Evolutionary conservation across 2,329 filamentous ascomycete species (phyloP).

Genomic region (Microcyclospora tardicrescens): DNA sequence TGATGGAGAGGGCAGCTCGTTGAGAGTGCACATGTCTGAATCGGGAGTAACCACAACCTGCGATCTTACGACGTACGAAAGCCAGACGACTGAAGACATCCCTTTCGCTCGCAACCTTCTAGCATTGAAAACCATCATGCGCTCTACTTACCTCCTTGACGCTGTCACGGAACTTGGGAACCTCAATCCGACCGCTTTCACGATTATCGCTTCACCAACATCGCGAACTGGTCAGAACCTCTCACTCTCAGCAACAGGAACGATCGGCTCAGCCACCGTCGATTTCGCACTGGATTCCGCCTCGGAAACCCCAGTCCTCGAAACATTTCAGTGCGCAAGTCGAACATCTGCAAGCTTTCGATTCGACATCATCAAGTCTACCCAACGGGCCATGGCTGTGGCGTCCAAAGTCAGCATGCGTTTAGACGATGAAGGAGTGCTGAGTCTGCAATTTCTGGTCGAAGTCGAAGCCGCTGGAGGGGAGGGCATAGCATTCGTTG

Average conservation of each 20-base stretch:
- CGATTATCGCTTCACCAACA: conserved; percentile 35
- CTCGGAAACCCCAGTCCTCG: conserved; percentile 41
- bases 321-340: conserved; percentile 54
- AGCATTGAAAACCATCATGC: conserved; percentile 90
- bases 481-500: conserved; percentile 53
- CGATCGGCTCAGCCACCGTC: conserved; percentile 47
- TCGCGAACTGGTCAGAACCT: conserved; percentile 40
- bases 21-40: conserved; percentile 79
- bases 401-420: conserved; percentile 87
- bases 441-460: conserved; percentile 94
- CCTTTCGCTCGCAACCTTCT: conserved; percentile 73
- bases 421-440: conserved; percentile 74
- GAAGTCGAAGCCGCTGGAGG: conserved; percentile 48
- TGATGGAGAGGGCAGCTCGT: conserved; percentile 56
- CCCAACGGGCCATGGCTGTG: conserved; percentile 81
- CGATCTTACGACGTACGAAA: conserved; percentile 68
- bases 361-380: conserved; percentile 74
- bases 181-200: conserved; percentile 47
- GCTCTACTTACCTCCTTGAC: conserved; percentile 58
- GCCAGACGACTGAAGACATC: conserved; percentile 52
- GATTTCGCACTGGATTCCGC: conserved; percentile 36
- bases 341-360: conserved; percentile 62
- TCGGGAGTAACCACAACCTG: conserved; percentile 78
- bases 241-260: conserved; percentile 53
- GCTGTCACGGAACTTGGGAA: conserved; percentile 54